Conservation (phyloP, 441 rosid genomes). For the Gossypium trilobum region DNA sequence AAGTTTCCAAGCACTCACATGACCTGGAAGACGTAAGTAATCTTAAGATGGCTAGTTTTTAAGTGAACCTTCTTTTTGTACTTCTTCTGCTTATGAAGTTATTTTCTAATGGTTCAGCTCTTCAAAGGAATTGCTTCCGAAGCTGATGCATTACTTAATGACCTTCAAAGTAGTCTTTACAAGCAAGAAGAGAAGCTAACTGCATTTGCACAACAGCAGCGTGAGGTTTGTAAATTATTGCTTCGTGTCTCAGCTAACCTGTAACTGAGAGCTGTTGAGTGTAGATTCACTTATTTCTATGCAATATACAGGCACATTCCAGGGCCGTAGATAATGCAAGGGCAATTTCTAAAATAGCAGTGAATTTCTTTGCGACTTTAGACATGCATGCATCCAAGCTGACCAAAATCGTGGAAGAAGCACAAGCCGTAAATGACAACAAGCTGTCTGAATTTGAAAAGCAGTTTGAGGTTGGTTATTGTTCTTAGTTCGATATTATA, state of each 20-base stretch:
- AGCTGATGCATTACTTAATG: slow-evolving; percentile 70
- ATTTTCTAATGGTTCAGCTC: slow-evolving; percentile 47
- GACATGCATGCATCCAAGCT: slow-evolving; percentile 64
- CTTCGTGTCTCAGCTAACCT: background rate
- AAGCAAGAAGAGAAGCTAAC: slow-evolving; percentile 77
- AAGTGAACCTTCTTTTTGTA: background rate
- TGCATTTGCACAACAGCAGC: slow-evolving; percentile 73
- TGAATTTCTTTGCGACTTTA: slow-evolving; percentile 61
- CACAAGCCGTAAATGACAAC: slow-evolving; percentile 65
- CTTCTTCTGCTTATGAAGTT: background rate
- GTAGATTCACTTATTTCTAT: background rate
- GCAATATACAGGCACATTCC: slow-evolving; percentile 56
- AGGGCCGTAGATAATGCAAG: slow-evolving; percentile 77
- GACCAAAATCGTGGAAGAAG: slow-evolving; percentile 65
- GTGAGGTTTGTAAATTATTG: slow-evolving; percentile 40
- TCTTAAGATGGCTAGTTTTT: background rate
- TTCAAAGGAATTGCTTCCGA: slow-evolving; percentile 81
- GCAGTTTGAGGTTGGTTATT: slow-evolving; percentile 73
- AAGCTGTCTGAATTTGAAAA: slow-evolving; percentile 69
- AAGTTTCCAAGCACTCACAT: slow-evolving; percentile 74
- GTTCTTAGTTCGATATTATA: slow-evolving; percentile 10
- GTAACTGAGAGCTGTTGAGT: background rate
- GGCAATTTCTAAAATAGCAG: slow-evolving; percentile 64
- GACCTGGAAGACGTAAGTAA: slow-evolving; percentile 71
- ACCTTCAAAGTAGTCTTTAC: slow-evolving; percentile 77